These are phyloP conservation scores for Paramecium caudatum DNA, from an alignment of 73 alveolate genomes.

Conservation along the genomic window DNA sequence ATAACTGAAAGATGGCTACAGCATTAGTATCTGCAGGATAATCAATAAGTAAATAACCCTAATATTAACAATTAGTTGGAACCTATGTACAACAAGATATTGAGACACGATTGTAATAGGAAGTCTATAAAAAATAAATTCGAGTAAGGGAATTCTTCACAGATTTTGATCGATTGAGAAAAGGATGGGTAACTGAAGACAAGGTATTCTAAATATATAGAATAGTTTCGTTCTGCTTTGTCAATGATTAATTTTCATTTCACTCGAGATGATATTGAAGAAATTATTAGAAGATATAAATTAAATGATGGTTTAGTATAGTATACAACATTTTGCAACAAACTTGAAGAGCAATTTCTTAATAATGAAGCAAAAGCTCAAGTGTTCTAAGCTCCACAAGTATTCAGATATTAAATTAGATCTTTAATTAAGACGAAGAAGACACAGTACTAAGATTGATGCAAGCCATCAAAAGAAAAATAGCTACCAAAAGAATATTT, in stretches of 20 bases:
- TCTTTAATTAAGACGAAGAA: constrained; percentile 80
- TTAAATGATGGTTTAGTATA: constrained; percentile 80
- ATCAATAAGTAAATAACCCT: constrained; percentile 29
- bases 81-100: constrained; percentile 69
- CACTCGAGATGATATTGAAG: constrained; percentile 80
- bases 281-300: constrained; percentile 80
- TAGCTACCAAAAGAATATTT: constrained; percentile 83
- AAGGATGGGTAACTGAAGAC: constrained; percentile 93
- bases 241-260: constrained; percentile 83
- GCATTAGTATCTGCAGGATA: constrained; percentile 59
- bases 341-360: constrained; percentile 80
- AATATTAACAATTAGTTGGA: constrained; percentile 25
- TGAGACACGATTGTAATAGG: constrained; percentile 79
- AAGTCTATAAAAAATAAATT: constrained; percentile 86
- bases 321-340: constrained; percentile 81
- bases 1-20: constrained; percentile 67
- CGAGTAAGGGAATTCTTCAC: constrained; percentile 90
- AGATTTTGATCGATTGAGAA: constrained; percentile 95
- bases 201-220: constrained; percentile 60
- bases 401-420: constrained; percentile 54
- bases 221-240: constrained; percentile 83
- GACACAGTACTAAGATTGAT: constrained; percentile 76
- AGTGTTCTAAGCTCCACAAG: constrained; percentile 79
- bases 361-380: constrained; percentile 71
- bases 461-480: constrained; percentile 76